Conservation (phyloP, 768 basidiomycete species). For the Cystobasidium onofrii region DNA sequence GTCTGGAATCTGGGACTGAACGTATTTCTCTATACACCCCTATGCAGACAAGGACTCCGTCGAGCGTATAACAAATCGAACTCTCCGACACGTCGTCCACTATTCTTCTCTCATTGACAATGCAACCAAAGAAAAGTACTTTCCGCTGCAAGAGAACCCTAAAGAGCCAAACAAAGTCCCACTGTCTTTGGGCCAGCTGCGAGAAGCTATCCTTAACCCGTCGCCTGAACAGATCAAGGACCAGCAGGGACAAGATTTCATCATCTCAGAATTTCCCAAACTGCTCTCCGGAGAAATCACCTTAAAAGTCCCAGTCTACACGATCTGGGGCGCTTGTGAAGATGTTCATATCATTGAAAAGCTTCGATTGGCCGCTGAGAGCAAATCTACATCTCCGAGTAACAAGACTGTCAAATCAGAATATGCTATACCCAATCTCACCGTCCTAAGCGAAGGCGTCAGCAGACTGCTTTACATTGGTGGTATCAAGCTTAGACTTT, state of each 20-base stretch:
- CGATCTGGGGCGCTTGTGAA: slow-evolving; percentile 95
- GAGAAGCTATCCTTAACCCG: slow-evolving; percentile 33
- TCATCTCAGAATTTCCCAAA: slow-evolving; percentile 83
- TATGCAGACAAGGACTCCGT: slow-evolving; percentile 64
- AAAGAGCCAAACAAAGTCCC: slow-evolving; percentile 39
- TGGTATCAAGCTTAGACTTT: slow-evolving; percentile 81
- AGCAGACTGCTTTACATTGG: slow-evolving; percentile 83
- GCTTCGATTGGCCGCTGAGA: slow-evolving; percentile 53
- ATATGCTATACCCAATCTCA: slow-evolving; percentile 79
- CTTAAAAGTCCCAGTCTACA: slow-evolving; percentile 85
- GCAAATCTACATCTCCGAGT: not conserved
- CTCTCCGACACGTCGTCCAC: slow-evolving; percentile 87
- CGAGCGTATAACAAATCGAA: slow-evolving; percentile 83
- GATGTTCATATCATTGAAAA: slow-evolving; percentile 89
- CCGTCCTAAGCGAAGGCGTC: slow-evolving; percentile 90
- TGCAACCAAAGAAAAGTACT: slow-evolving; percentile 69
- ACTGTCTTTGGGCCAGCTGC: slow-evolving; percentile 16
- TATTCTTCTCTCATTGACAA: slow-evolving; percentile 87
- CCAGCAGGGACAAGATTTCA: slow-evolving; percentile 51
- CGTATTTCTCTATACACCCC: not conserved
- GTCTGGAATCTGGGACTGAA: not conserved
- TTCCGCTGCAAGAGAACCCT: slow-evolving; percentile 62
- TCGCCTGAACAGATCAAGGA: slow-evolving; percentile 30
- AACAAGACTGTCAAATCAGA: slow-evolving; percentile 50
- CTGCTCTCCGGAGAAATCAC: slow-evolving; percentile 83